These are phyloP conservation scores for Pseudogymnoascus verrucosus DNA, from an alignment of 2,329 filamentous ascomycete genomes.

Conservation along the genomic window DNA sequence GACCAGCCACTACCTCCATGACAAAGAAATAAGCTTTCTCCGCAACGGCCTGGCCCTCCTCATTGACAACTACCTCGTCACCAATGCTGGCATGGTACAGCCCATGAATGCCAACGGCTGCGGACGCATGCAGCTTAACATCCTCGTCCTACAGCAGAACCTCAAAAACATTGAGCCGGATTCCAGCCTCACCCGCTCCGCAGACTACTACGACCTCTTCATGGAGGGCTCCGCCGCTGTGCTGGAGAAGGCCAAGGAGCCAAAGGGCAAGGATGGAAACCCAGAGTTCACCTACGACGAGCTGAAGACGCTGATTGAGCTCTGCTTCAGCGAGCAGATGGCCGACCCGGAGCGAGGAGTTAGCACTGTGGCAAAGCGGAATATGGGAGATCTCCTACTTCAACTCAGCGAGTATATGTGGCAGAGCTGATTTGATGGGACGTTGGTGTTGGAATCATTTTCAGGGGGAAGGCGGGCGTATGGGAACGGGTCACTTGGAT, in stretches of 20 bases:
- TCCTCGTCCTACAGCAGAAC: constrained; percentile 91
- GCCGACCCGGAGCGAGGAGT: constrained; percentile 61
- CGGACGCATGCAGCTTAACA: constrained; percentile 85
- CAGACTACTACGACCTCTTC: constrained; percentile 63
- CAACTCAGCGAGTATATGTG: constrained; percentile 67
- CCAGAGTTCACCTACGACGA: constrained; percentile 57
- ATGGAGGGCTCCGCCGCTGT: constrained; percentile 57
- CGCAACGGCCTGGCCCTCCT: constrained; percentile 68
- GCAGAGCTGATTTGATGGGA: constrained; percentile 33
- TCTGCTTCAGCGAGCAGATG: constrained; percentile 61
- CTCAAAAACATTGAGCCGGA: constrained; percentile 82
- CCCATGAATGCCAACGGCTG: constrained; percentile 81
- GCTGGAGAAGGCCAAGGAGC: constrained; percentile 51
- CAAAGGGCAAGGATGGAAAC: constrained; percentile 27
- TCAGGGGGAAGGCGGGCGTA: not conserved
- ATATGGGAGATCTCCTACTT: constrained; percentile 62
- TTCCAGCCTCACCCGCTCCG: constrained; percentile 54
- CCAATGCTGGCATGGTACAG: constrained; percentile 60
- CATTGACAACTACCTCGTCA: constrained; percentile 70
- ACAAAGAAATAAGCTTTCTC: constrained; percentile 66
- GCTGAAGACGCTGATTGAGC: constrained; percentile 55
- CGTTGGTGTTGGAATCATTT: not conserved
- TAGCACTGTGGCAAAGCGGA: constrained; percentile 56
- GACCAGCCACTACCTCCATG: constrained; percentile 62
- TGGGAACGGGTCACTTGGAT: not conserved